Percentiles rank a stretch among this genome's conserved stretches.
These are phyloP conservation scores for Plantago elongata DNA, from an alignment of 257 asterid genomes.

Conservation along the genomic window DNA sequence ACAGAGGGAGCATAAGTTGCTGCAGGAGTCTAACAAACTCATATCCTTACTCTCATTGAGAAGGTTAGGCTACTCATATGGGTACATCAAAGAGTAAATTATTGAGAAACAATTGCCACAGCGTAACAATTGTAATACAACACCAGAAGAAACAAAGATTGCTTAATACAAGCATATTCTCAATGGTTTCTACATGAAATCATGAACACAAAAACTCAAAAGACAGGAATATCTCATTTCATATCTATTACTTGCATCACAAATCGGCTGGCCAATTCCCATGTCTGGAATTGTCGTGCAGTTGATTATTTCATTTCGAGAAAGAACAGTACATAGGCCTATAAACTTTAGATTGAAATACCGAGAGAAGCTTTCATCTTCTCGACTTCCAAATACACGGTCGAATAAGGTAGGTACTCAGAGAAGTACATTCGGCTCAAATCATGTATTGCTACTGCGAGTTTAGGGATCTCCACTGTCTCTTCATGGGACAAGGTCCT, in stretches of 20 bases:
- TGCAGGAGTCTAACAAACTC: too few relatives aligned
- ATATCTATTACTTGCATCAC: constrained; percentile 14
- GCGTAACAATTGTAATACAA: too few relatives aligned
- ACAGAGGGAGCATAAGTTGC: too few relatives aligned
- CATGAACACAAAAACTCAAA: constrained; percentile 2
- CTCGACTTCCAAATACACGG: constrained; percentile 92
- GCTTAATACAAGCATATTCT: too few relatives aligned
- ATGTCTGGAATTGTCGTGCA: constrained; percentile 13
- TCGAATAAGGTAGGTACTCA: constrained; percentile 85
- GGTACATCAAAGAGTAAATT: too few relatives aligned
- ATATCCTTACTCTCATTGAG: too few relatives aligned
- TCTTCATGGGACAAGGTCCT: constrained; percentile 82
- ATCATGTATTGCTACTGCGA: constrained; percentile 80
- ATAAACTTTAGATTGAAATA: constrained; percentile 50
- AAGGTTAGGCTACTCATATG: too few relatives aligned
- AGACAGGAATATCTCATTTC: constrained; percentile 1
- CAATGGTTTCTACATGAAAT: too few relatives aligned
- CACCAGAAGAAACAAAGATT: too few relatives aligned
- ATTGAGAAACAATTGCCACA: too few relatives aligned
- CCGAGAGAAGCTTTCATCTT: constrained; percentile 77
- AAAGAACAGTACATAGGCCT: constrained; percentile 13
- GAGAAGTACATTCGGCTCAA: constrained; percentile 63
- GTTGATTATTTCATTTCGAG: constrained; percentile 29
- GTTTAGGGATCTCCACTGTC: constrained; percentile 80
- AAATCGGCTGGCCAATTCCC: constrained; percentile 10